A percentile compares a stretch with the other conserved stretches of the same genome.
Evolutionary conservation across 106 monocot genomes (phyloP).

Genomic region (Platanthera guangdongensis): DNA sequence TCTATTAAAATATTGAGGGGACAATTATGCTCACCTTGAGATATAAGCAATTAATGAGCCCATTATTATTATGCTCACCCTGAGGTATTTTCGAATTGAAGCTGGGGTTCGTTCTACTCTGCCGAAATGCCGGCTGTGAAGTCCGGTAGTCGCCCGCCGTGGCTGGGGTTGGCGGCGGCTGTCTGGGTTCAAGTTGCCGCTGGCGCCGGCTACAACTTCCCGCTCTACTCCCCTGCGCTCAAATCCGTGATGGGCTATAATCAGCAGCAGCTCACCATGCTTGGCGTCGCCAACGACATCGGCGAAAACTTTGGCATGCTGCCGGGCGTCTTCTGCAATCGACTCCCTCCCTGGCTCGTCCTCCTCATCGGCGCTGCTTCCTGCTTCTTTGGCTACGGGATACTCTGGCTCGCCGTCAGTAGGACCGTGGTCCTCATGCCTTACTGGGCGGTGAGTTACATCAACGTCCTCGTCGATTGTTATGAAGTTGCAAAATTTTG

Average conservation of each 20-base stretch:
- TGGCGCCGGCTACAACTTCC: conserved; percentile 56
- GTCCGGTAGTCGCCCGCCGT: conserved; percentile 67
- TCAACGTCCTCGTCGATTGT: not conserved
- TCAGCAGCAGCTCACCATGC: conserved; percentile 60
- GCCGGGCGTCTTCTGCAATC: conserved; percentile 54
- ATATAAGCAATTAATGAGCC: no score
- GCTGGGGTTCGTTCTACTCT: not conserved
- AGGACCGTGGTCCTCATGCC: conserved; percentile 32
- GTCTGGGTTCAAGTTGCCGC: conserved; percentile 75
- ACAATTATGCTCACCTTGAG: no score
- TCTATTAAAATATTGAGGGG: no score
- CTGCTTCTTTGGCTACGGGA: conserved; percentile 62
- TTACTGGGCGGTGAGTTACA: conserved; percentile 45
- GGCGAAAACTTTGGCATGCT: conserved; percentile 76
- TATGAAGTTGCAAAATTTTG: not conserved
- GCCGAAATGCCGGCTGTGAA: conserved; percentile 25
- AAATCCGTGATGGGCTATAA: conserved; percentile 58
- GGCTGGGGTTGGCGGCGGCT: conserved; percentile 84
- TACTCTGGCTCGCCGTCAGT: conserved; percentile 49
- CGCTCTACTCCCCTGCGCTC: conserved; percentile 64
- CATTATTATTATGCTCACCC: no score
- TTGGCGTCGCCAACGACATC: conserved; percentile 77
- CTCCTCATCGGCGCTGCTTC: conserved; percentile 41
- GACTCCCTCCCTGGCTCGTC: conserved; percentile 52
- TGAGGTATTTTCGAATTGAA: no score